Conservation (phyloP, 192 early-diverging fungal species). For the Rhizophagus clarus region DNA sequence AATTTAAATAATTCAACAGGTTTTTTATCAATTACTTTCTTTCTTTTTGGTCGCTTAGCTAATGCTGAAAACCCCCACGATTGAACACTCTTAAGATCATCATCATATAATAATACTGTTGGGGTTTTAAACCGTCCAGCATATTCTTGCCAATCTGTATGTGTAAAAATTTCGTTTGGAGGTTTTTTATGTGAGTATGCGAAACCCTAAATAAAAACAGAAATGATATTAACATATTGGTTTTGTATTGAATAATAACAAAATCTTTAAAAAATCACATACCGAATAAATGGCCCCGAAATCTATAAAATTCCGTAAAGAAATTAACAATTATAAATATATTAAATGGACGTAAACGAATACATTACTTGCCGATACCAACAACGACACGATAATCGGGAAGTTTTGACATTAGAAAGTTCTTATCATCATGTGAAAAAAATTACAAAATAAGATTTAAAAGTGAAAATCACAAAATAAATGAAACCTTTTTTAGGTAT, state of each 20-base stretch:
- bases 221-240: too few species aligned
- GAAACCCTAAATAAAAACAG: background rate
- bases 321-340: background rate
- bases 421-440: too few species aligned
- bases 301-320: background rate
- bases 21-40: background rate
- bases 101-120: background rate
- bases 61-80: background rate
- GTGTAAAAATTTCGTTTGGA: background rate
- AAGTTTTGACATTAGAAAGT: too few species aligned
- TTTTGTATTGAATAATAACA: too few species aligned
- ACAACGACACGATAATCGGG: too few species aligned
- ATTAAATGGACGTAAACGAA: too few species aligned
- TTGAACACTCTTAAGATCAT: background rate
- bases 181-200: background rate
- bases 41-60: background rate
- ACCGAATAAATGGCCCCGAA: background rate
- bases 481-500: too few species aligned
- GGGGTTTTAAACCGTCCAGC: background rate
- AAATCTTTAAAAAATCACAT: background rate
- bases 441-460: too few species aligned
- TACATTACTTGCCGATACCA: too few species aligned
- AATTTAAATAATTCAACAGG: background rate
- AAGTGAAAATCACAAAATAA: too few species aligned
- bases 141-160: background rate